Evolutionary conservation across 2,329 filamentous ascomycete species (phyloP).

Genomic region (Claviceps sorghi): DNA sequence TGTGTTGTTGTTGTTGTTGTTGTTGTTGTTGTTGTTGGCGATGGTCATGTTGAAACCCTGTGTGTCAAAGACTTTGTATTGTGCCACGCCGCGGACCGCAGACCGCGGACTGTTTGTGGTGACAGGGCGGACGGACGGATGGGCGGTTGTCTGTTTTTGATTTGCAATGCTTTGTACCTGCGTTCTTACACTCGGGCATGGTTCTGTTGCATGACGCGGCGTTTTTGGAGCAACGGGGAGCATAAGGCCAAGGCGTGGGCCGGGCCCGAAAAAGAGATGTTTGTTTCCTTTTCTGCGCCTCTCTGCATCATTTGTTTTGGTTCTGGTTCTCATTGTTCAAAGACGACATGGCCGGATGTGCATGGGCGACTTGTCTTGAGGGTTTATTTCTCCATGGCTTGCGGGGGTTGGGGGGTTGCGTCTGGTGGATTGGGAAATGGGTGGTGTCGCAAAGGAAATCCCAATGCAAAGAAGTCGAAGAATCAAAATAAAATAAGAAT

Average conservation of each 20-base stretch:
- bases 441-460: neutral
- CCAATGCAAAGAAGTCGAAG: neutral
- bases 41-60: neutral
- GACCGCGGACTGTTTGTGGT: neutral
- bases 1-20: neutral
- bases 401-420: neutral
- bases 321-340: slow-evolving; percentile 4
- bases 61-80: neutral
- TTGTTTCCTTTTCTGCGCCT: neutral
- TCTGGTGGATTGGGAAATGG: neutral
- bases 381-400: slow-evolving; percentile 8
- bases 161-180: slow-evolving; percentile 5
- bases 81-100: neutral
- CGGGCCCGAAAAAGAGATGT: slow-evolving; percentile 1
- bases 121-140: neutral
- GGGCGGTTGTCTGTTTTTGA: neutral
- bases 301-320: neutral
- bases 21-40: neutral
- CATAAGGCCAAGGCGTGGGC: slow-evolving; percentile 10
- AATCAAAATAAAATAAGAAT: neutral
- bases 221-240: slow-evolving; percentile 11
- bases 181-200: slow-evolving; percentile 8
- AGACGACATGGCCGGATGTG: slow-evolving; percentile 15
- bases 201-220: slow-evolving; percentile 12
- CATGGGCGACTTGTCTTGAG: slow-evolving; percentile 10